A percentile compares a stretch with the other conserved stretches of the same genome.
Conservation (phyloP, 2,329 filamentous ascomycete species). For the Triangularia verruculosa region DNA sequence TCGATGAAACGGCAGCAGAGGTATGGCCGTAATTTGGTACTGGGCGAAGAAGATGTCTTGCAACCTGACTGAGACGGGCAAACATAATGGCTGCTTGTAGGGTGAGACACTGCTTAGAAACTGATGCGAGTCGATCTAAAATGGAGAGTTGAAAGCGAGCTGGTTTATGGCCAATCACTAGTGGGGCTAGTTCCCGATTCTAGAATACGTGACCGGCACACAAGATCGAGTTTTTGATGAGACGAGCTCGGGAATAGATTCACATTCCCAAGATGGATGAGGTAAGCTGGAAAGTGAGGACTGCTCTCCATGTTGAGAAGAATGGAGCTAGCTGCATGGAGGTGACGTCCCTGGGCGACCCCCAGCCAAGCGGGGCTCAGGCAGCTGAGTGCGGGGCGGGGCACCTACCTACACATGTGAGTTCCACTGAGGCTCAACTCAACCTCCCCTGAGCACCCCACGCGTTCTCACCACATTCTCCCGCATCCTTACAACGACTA, state of each 20-base stretch:
- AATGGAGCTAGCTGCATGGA: not conserved
- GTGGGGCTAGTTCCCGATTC: not conserved
- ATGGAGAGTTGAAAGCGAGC: no score
- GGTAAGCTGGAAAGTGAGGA: not conserved
- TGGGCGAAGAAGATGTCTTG: conserved; percentile 65
- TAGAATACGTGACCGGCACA: not conserved
- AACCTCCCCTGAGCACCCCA: not conserved
- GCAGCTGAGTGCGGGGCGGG: not conserved
- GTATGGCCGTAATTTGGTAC: conserved; percentile 53
- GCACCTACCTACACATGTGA: not conserved
- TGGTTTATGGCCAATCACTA: not conserved
- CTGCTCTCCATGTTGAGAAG: not conserved
- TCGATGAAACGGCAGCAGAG: conserved; percentile 17
- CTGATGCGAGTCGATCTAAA: not conserved
- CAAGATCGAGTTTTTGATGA: not conserved
- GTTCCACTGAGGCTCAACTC: not conserved
- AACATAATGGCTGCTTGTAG: conserved; percentile 59
- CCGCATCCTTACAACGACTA: not conserved
- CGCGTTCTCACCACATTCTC: not conserved
- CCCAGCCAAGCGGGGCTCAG: not conserved
- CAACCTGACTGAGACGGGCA: conserved; percentile 68
- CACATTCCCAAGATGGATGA: not conserved
- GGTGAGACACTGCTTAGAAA: not conserved
- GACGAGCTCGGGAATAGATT: not conserved
- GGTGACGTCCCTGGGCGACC: not conserved